Evolutionary conservation across 306 rosid genomes (phyloP), one percentile per base, ranked within the genome.

Genomic region (Vicia faba): DNA sequence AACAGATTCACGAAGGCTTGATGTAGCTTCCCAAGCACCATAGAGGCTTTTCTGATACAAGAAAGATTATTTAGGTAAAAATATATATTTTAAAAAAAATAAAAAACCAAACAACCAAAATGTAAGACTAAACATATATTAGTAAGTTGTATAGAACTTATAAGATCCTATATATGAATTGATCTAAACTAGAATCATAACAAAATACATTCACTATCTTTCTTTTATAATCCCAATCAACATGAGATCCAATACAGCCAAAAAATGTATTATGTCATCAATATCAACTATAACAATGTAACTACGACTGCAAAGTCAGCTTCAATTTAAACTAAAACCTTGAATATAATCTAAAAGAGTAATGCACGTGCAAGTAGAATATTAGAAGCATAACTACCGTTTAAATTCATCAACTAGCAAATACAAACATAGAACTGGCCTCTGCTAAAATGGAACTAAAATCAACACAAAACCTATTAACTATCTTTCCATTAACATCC

Each of bases 1-100:
- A 65, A 90, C 95, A 59, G 97, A 95, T 78, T 95, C 99, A 11
- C 97, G 88, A 20, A 95, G 84, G 70, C 78, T 49, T 7, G 84
- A 85, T 40, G 87, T 91, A 28, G 89, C 75, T 75, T 79, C 11
- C 96, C 95, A 87, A 26, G 97, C 95, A 79, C 78, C 78, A 56
- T 76, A 81, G 54, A 95, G 87, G 77, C 89, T 85, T 82, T 74
- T 81, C 99, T 95, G 95, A 66, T 65, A 76, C 76, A 77, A 81
- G 54, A 38, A 75, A 64, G 49, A 56, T 66, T 54, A 66, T 64
- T 74, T n/a, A 67, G 68, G 51, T 9, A 26, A 77, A 67, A 51
- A 56, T 56, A 72, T 36, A 50, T 12, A 35, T 49, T 3, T 46
- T 12, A 41, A 28, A 33, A 64, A 3, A 0, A 60, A 26, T 41